Base-by-base conservation (phyloP, 1,284 basidiomycete species). In the Coniferiporia sulphurascens region DNA sequence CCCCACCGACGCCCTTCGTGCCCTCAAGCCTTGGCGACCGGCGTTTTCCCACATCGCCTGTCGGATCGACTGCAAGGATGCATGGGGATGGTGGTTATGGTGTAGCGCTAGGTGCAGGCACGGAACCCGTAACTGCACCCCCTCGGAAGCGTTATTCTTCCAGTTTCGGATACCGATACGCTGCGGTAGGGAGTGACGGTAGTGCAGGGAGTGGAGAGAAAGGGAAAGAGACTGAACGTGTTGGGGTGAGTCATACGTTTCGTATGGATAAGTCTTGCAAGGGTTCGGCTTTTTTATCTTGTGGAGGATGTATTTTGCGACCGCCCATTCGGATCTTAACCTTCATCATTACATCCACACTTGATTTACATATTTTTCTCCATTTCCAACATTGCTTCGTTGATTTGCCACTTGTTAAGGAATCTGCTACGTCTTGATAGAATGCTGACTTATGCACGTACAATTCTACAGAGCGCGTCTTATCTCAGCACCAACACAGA, bases 121-220 rank as follows among this genome's bases (percentile, higher is more conserved):
- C 53, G n/a, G 12, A 65, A 66, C 56, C 56, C 12, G 10, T 56
- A 22, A n/a, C 22, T 21, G 27, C 43, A 12, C 60, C 56, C 27
- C 64, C 65, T 48, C 65, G 66, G 35, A 74, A 73, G 66, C 62
- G 74, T 44, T 78, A 76, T 59, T 87, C 85, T 48, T 88, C 85
- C 62, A 87, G 83, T 62, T 90, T 90, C 68, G 82, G 85, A 8
- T 83, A 89, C 68, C 77, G 86, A 44, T 87, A 87, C 68, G 73
- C 72, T 34, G 65, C 73, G 19, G 67, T 72, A 13, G 73, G 73
- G 17, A 73, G 74, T 32, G 70, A 68, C 4, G 72, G 73, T 1
- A 77, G 76, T 61, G 73, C 72, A 8, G 74, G 73, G 13, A 79
- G 81, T 52, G 71, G 73, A 1, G 71, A 74, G 9, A 74, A 69